Evolutionary conservation across 2,329 filamentous ascomycete genomes (phyloP).

Genomic region (Scytalidium lignicola): DNA sequence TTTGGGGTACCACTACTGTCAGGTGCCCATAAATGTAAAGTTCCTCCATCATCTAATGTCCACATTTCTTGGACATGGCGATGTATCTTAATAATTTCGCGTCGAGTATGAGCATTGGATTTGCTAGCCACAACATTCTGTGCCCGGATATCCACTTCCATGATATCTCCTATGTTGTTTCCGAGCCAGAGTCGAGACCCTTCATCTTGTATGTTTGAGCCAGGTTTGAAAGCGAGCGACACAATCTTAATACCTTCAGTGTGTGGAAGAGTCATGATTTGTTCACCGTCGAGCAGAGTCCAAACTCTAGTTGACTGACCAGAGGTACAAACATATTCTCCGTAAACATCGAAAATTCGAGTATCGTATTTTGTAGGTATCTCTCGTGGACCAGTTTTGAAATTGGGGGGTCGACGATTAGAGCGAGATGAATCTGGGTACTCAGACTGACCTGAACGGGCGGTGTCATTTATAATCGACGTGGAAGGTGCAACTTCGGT

Average conservation of each 20-base stretch:
- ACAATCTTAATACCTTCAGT: constrained; percentile 81
- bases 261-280: constrained; percentile 74
- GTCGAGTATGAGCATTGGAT: constrained; percentile 66
- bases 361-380: constrained; percentile 85
- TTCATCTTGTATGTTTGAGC: constrained; percentile 70
- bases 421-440: constrained; percentile 82
- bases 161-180: constrained; percentile 79
- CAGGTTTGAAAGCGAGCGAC: constrained; percentile 80
- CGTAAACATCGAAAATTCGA: constrained; percentile 80
- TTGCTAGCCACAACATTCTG: constrained; percentile 67
- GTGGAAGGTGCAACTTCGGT: constrained; percentile 2
- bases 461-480: constrained; percentile 4
- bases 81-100: constrained; percentile 79
- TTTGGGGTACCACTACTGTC: constrained; percentile 68
- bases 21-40: constrained; percentile 80
- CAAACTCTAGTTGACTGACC: constrained; percentile 85
- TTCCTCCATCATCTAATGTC: constrained; percentile 87
- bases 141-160: constrained; percentile 78
- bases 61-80: constrained; percentile 86
- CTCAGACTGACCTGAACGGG: constrained; percentile 31
- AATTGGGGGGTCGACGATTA: constrained; percentile 76
- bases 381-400: constrained; percentile 66
- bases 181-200: constrained; percentile 84
- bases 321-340: constrained; percentile 79
- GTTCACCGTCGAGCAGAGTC: constrained; percentile 77